Evolutionary conservation across 495 filamentous ascomycete genomes (phyloP).

Genomic region (Penicillium bialowiezense): DNA sequence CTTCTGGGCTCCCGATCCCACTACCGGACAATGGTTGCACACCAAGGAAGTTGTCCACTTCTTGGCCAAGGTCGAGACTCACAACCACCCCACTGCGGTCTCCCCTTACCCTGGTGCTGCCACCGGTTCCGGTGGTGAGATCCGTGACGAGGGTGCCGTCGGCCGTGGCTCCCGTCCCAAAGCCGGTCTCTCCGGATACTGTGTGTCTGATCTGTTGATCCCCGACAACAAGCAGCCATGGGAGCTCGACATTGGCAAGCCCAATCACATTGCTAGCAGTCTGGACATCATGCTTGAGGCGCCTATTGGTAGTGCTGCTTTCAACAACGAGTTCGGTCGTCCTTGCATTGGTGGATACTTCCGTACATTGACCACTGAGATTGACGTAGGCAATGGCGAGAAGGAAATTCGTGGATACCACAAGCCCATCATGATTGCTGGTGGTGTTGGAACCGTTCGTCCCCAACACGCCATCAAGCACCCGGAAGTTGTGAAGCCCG

Average conservation of each 20-base stretch:
- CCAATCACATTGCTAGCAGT: conserved; percentile 85
- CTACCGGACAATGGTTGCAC: conserved; percentile 82
- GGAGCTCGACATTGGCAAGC: conserved; percentile 88
- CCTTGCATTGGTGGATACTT: conserved; percentile 88
- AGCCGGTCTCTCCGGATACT: conserved; percentile 88
- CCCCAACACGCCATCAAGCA: conserved; percentile 88
- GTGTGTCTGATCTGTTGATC: conserved; percentile 88
- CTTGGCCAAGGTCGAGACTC: conserved; percentile 93
- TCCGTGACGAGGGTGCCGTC: conserved; percentile 91
- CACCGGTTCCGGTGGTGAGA: conserved; percentile 93
- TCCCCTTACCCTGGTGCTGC: conserved; percentile 82
- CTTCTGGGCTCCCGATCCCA: conserved; percentile 81
- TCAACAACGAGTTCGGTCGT: conserved; percentile 98
- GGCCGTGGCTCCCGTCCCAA: conserved; percentile 91
- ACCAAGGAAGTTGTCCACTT: conserved; percentile 87
- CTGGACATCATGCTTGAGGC: conserved; percentile 97
- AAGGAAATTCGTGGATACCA: conserved; percentile 86
- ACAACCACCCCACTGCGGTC: conserved; percentile 96
- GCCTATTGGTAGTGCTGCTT: conserved; percentile 88
- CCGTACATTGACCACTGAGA: conserved; percentile 73
- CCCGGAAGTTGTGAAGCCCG: conserved; percentile 69
- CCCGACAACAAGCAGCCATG: conserved; percentile 78
- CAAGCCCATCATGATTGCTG: conserved; percentile 99
- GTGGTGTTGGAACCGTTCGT: conserved; percentile 92
- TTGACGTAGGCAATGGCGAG: conserved; percentile 56